Evolutionary conservation across 208 protist species (phyloP).

Genomic region (Crithidia bombi): DNA sequence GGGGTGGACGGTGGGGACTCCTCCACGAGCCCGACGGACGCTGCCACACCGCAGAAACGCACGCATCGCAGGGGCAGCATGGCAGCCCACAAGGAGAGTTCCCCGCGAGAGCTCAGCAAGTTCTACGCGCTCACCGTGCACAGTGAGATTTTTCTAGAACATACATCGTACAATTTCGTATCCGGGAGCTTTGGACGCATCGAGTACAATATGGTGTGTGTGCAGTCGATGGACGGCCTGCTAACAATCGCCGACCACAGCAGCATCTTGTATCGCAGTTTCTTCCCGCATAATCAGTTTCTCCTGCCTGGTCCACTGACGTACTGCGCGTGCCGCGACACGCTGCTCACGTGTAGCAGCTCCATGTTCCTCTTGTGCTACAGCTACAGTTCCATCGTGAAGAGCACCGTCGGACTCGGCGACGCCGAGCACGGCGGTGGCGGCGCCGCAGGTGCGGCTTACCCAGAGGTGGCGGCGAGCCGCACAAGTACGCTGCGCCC

Average conservation of each 20-base stretch:
- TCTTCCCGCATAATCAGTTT: constrained; percentile 79
- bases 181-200: constrained; percentile 78
- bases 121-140: constrained; percentile 56
- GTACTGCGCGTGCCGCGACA: constrained; percentile 64
- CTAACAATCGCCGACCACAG: constrained; percentile 89
- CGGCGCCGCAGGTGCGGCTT: not conserved
- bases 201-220: constrained; percentile 81
- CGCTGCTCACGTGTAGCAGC: constrained; percentile 80
- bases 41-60: not conserved
- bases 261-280: constrained; percentile 69
- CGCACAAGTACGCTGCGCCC: constrained; percentile 33
- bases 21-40: constrained; percentile 11
- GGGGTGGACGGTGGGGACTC: not conserved
- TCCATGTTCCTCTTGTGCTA: constrained; percentile 87
- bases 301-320: constrained; percentile 75
- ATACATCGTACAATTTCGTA: constrained; percentile 81
- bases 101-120: constrained; percentile 21
- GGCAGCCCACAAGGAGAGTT: not conserved
- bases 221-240: constrained; percentile 93
- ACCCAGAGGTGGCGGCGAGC: not conserved
- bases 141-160: constrained; percentile 64
- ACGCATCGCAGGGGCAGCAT: constrained; percentile 3
- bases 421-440: not conserved
- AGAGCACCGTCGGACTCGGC: constrained; percentile 27
- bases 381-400: constrained; percentile 66